Base-by-base conservation (phyloP, 106 monocot genomes). In the Dendrobium chrysotoxum region DNA sequence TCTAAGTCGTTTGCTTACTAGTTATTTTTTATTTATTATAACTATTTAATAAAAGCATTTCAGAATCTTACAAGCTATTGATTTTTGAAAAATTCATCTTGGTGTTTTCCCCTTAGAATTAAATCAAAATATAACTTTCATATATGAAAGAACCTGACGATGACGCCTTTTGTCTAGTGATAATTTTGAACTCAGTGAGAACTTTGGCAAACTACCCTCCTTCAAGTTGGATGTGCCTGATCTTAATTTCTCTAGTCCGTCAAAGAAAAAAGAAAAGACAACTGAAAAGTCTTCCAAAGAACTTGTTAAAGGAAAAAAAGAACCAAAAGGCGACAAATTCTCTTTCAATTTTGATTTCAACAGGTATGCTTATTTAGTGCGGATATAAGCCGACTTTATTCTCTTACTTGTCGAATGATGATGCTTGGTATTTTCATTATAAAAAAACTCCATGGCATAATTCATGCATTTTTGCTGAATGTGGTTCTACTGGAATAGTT, bases 331-430 rank as follows among this genome's bases (percentile, higher is more conserved):
- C 35, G 86, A 87, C 12, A 81, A 83, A 3, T 98, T 94, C 81
- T 88, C 94, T 74, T 98, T 94, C 78, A 80, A 83, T 75, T 98
- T 98, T 92, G 92, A 94, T 87, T 95, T 98, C 44, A 86, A 90
- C 58, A 91, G 86, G 97, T 94, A 95, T 57, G 86, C 82, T 76
- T 16, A n/a, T 74, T 71, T 8, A 39, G 40, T 68, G 40, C 9
- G 18, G 73, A 73, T 73, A 40, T 39, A 20, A 73, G 20, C 30
- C 38, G 72, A 2, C 12, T 46, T 9, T 81, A 8, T 71, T 31
- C 44, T 54, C 12, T 44, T 44, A 75, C 40, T 16, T 79, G 57
- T 25, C 10, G 10, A 78, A 72, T 72, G 35, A 28, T 40, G 57
- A 28, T 50, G 44, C 17, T 7, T 57, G 72, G 30, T 18, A 65